Conservation (phyloP, 305 asterid genomes). For the Striga hermonthica region DNA sequence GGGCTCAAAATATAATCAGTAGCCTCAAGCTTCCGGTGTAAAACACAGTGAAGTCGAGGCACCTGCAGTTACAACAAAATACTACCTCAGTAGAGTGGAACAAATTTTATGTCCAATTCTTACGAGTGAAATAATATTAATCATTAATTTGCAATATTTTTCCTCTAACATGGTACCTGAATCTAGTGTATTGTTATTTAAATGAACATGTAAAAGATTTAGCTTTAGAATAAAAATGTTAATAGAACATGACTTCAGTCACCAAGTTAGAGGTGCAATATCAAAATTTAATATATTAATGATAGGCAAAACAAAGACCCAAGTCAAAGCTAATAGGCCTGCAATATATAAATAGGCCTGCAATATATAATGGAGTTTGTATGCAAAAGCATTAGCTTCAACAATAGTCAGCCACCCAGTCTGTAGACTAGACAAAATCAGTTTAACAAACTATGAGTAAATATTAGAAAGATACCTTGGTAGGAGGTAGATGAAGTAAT, state of each 20-base stretch:
- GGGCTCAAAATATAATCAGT: slow-evolving; percentile 57
- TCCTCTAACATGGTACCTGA: background rate
- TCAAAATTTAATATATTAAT: background rate
- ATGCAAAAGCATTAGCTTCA: background rate
- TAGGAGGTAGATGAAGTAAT: slow-evolving; percentile 48
- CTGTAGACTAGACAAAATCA: background rate
- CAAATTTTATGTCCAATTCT: background rate
- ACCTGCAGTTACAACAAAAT: slow-evolving; percentile 46
- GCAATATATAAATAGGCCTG: no score
- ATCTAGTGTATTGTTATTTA: background rate
- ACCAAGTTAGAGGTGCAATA: background rate
- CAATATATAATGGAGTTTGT: background rate
- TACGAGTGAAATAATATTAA: background rate
- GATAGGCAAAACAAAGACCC: background rate
- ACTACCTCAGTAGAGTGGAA: background rate
- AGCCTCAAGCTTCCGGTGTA: slow-evolving; percentile 58
- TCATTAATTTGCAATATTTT: background rate
- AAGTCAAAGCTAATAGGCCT: background rate
- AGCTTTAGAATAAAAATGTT: background rate
- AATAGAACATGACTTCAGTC: background rate
- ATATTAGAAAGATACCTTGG: slow-evolving; percentile 48
- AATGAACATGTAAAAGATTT: no score
- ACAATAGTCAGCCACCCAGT: background rate
- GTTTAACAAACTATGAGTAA: slow-evolving; percentile 16
- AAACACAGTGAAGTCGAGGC: slow-evolving; percentile 82